Base-by-base conservation (phyloP, 345 rosid species). In the Sisymbrium altissimum region DNA sequence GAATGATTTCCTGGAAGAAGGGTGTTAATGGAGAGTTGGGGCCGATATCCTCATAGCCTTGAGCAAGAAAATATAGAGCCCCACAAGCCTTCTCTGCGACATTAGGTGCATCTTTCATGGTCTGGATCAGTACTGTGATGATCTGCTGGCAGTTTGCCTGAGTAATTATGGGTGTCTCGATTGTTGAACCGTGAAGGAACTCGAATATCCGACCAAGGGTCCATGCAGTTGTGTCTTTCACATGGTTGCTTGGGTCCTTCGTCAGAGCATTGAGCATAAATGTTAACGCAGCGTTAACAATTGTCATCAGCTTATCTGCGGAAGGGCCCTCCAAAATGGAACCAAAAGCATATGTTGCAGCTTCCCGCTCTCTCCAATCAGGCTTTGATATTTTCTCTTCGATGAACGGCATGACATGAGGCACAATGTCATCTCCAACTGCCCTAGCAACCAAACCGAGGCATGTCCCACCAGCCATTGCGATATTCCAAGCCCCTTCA, bases 181-280 rank as follows among this genome's bases (percentile, higher is more conserved):
- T 23, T 50, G 85, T 78, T 63, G 91, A 89, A 67, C 95, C 91
- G 72, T 85, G 91, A 9, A 89, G 86, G 36, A 87, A 89, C 76
- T 89, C 95, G 66, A 89, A 89, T 64, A 89, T 89, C 70, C 95
- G 83, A 21, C 95, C 95, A 61, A 89, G 83, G 25, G 95, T 87
- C 95, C 82, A 79, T 27, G 82, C 82, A 29, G 82, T 79, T 0
- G 82, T 79, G 68, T 79, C 82, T 64, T 79, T 79, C 64, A 79
- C 82, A 79, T 79, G 82, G 79, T 79, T 79, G 74, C 54, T 79
- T 69, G 82, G 82, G 59, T 79, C 82, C 38, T 73, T 79, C 2
- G 72, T 79, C 9, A 79, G 30, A 48, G 82, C 82, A 64, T 64
- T 83, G 53, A 89, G 91, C 95, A 89, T 87, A 73, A 89, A 89